Percentiles rank a stretch among this genome's conserved stretches.
These are phyloP conservation scores for Hippophae rhamnoides DNA, from an alignment of 306 rosid genomes.

Conservation along the genomic window DNA sequence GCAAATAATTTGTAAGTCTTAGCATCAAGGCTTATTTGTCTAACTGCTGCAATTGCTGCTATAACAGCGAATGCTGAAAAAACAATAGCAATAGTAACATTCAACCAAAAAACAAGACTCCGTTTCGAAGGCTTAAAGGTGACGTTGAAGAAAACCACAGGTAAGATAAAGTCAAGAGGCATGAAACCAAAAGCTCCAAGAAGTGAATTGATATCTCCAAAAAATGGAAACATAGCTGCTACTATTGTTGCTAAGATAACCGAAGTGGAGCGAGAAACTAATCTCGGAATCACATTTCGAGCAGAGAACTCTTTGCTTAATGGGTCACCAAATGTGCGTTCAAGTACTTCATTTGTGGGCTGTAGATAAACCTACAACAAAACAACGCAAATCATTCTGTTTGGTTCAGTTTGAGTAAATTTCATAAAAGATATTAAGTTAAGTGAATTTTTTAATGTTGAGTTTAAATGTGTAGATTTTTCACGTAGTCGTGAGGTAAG, in stretches of 20 bases:
- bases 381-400: neutral
- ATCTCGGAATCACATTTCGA: conserved; percentile 57
- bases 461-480: too few relatives aligned
- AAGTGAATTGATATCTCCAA: conserved; percentile 58
- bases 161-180: conserved; percentile 75
- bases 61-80: conserved; percentile 48
- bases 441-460: neutral
- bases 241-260: conserved; percentile 32
- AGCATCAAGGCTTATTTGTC: conserved; percentile 64
- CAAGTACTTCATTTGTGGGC: conserved; percentile 65
- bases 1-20: conserved; percentile 50
- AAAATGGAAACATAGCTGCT: conserved; percentile 86
- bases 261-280: conserved; percentile 41
- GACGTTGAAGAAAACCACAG: conserved; percentile 50
- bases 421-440: neutral
- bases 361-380: conserved; percentile 55
- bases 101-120: conserved; percentile 46
- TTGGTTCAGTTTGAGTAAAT: too few relatives aligned
- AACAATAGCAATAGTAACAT: conserved; percentile 33
- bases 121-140: conserved; percentile 66
- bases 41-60: conserved; percentile 58
- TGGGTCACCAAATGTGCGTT: conserved; percentile 46
- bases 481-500: too few relatives aligned
- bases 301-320: conserved; percentile 33
- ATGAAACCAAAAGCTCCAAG: conserved; percentile 83